phyloP scores from a whole-genome alignment of 2,329 filamentous ascomycete genomes.

The Trichophyton benhamiae region DNA sequence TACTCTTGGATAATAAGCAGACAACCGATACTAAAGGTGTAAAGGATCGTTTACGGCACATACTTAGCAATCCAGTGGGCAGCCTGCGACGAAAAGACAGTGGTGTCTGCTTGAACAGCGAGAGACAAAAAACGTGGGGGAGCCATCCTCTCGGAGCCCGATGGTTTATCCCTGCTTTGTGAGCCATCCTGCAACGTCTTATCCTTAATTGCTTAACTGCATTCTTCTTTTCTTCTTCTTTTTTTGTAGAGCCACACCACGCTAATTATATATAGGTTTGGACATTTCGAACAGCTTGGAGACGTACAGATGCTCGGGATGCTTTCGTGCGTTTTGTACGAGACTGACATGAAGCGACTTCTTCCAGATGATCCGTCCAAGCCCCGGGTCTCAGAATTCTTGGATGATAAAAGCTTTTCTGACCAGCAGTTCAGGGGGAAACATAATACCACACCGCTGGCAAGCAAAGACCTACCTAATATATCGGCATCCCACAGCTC shows the following conservation, averaged over 20 bases:
- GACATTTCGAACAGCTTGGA: slow-evolving; percentile 48
- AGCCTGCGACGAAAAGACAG: slow-evolving; percentile 19
- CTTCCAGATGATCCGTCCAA: neutral
- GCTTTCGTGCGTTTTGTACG: slow-evolving; percentile 47
- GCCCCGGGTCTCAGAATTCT: neutral
- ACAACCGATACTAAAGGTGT: slow-evolving; percentile 44
- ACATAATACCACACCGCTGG: slow-evolving; percentile 21
- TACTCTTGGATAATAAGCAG: slow-evolving; percentile 66
- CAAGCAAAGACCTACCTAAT: slow-evolving; percentile 23
- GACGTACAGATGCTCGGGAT: slow-evolving; percentile 56
- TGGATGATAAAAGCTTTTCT: neutral
- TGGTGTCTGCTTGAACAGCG: slow-evolving; percentile 23
- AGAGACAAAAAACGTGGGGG: slow-evolving; percentile 43
- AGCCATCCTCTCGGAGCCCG: slow-evolving; percentile 43
- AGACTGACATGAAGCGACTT: slow-evolving; percentile 26
- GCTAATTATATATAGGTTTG: slow-evolving; percentile 28
- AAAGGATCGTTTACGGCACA: neutral
- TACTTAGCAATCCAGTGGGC: neutral
- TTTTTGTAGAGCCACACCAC: neutral
- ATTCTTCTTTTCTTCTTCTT: neutral
- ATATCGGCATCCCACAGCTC: slow-evolving; percentile 33
- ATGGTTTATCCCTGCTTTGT: slow-evolving; percentile 45
- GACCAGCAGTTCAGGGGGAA: neutral
- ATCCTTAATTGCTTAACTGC: neutral
- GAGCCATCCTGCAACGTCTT: slow-evolving; percentile 8